Base-by-base conservation (phyloP, 2,329 filamentous ascomycete species). In the Nothomitra cinnamomea region DNA sequence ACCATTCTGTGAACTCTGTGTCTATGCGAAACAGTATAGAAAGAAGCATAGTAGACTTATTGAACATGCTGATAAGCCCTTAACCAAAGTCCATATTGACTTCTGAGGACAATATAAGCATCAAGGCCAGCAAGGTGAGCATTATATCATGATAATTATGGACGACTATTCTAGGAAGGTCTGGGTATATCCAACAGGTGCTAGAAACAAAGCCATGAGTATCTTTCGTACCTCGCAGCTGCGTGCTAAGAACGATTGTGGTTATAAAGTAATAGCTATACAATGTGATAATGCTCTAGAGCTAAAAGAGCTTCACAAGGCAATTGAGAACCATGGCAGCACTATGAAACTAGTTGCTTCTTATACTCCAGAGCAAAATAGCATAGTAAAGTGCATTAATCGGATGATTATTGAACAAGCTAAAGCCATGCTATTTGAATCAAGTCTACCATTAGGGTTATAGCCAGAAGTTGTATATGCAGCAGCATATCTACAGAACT, bases 311-410 rank as follows among this genome's bases (percentile, higher is more conserved):
- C 43, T 47, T 1, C 28, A 25, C 7, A 15, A 17, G 7, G 24
- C 12, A 12, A 47, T 47, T 12, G n/a, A 47, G 13, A 24, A 4
- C 12, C 2, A 47, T 8, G 43, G 43, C 43, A 15, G 43, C 19
- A 3, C n/a, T 15, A 47, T 47, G 43, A 24, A 53, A 53, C 10
- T 52, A 12, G n/a, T 36, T 6, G 41, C 36, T 6, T 13, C 51
- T 13, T 53, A 53, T 17, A 24, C 51, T 4, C 51, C 41, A 1
- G 36, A 53, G 24, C 51, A 53, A 17, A 53, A 53, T 45, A 36
- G 51, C 6, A 21, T 53, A 3, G 22, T 25, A 17, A 19, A 53
- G n/a, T n/a, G n/a, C n/a, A n/a, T n/a, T n/a, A n/a, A n/a, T n/a
- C n/a, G n/a, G n/a, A n/a, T n/a, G n/a, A n/a, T n/a, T n/a, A n/a